phyloP scores from a whole-genome alignment of 768 basidiomycete genomes.

The Symmetrospora coprosmae region DNA sequence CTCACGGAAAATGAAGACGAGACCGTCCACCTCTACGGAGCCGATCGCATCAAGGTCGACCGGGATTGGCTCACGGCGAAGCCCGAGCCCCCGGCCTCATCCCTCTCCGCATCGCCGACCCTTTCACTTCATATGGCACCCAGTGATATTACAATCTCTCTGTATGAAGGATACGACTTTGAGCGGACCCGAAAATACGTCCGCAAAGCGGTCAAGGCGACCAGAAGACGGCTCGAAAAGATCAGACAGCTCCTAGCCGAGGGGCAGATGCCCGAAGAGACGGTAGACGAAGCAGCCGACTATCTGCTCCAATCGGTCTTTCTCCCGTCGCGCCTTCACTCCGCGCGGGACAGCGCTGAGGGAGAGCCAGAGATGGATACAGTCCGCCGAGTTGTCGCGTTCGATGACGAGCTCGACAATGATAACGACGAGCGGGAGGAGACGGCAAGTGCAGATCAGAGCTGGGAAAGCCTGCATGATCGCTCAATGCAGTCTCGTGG shows the following conservation, averaged over 20 bases:
- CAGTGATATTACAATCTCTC: constrained; percentile 52
- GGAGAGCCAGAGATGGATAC: constrained; percentile 52
- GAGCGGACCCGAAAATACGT: constrained; percentile 64
- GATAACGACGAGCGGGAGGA: constrained; percentile 47
- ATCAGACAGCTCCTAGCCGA: constrained; percentile 81
- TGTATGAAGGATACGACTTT: constrained; percentile 97
- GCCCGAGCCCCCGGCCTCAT: not conserved
- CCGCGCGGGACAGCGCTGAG: constrained; percentile 1
- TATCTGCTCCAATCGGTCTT: constrained; percentile 91
- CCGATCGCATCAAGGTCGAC: not conserved
- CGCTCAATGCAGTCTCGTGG: not conserved
- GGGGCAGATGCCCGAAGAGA: constrained; percentile 71
- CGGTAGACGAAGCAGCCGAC: constrained; percentile 51
- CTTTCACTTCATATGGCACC: constrained; percentile 41
- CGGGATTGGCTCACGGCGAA: not conserved
- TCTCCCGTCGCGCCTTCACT: constrained; percentile 47
- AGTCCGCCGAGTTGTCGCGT: constrained; percentile 59
- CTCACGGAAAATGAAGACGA: not conserved
- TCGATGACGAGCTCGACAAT: constrained; percentile 75
- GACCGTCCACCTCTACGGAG: not conserved
- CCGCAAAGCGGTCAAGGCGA: constrained; percentile 72
- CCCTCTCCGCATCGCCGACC: constrained; percentile 5
- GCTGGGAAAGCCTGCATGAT: constrained; percentile 24
- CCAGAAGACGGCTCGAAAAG: constrained; percentile 69
- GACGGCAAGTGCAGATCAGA: constrained; percentile 13